Percentiles rank a stretch among this genome's conserved stretches.
These are phyloP conservation scores for Trichomonas vaginalis DNA, from an alignment of 208 protist species.

Conservation along the genomic window DNA sequence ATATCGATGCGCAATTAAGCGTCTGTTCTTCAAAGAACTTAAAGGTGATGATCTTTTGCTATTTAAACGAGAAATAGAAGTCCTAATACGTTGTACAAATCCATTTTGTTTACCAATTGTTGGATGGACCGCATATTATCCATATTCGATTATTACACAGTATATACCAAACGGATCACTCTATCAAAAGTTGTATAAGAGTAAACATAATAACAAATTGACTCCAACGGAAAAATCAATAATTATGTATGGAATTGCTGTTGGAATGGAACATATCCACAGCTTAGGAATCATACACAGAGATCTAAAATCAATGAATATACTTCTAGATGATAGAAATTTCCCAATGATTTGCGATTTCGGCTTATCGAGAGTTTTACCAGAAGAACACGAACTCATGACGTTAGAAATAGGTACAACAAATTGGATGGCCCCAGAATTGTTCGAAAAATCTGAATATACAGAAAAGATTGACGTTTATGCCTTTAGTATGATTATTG, in stretches of 20 bases:
- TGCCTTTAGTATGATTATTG: conserved; percentile 38
- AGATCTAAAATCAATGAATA: conserved; percentile 39
- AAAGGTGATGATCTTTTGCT: background rate
- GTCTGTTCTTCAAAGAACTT: background rate
- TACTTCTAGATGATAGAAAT: conserved; percentile 25
- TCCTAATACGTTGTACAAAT: background rate
- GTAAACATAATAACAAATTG: background rate
- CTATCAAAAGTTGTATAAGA: background rate
- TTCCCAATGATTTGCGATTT: background rate
- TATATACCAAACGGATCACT: background rate
- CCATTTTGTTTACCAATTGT: background rate
- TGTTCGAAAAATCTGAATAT: conserved; percentile 12
- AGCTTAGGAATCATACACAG: conserved; percentile 39
- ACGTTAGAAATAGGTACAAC: background rate
- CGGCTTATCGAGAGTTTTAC: background rate
- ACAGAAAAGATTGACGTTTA: conserved; percentile 36
- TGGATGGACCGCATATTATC: background rate
- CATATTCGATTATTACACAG: background rate
- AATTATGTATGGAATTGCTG: conserved; percentile 31
- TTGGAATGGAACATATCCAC: conserved; percentile 42
- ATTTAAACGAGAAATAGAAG: background rate
- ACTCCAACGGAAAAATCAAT: background rate
- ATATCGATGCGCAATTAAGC: background rate
- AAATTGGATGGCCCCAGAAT: background rate
- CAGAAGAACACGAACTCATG: background rate